phyloP scores from a whole-genome alignment of 495 filamentous ascomycete species.

The Astrothelium macrocarpum region DNA sequence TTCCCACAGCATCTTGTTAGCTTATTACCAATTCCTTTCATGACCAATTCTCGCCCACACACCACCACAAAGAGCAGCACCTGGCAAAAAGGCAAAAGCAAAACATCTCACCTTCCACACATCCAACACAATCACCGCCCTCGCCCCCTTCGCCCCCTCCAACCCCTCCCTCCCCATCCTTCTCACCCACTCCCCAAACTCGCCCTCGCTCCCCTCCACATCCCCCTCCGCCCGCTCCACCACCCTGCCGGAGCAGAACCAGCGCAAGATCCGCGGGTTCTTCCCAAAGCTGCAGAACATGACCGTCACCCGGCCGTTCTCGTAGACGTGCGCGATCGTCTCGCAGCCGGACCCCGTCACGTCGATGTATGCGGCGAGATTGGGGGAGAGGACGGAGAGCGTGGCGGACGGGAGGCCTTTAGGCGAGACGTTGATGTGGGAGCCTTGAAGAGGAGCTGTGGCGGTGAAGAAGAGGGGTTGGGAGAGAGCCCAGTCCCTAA shows the following conservation, averaged over 20 bases:
- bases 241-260: conserved; percentile 60
- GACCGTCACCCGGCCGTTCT: conserved; percentile 64
- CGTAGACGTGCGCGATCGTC: conserved; percentile 62
- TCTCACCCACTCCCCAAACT: conserved; percentile 41
- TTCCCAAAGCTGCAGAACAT: conserved; percentile 61
- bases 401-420: conserved; percentile 38
- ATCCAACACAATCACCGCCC: conserved; percentile 55
- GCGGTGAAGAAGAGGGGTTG: conserved; percentile 62
- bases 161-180: conserved; percentile 33
- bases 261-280: conserved; percentile 54
- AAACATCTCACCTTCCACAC: conserved; percentile 55
- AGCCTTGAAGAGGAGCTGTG: conserved; percentile 51
- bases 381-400: conserved; percentile 50
- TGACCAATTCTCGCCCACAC: neutral
- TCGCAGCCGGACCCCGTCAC: conserved; percentile 61
- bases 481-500: conserved; percentile 47
- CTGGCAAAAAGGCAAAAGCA: conserved; percentile 19
- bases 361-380: conserved; percentile 60
- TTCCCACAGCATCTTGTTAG: neutral
- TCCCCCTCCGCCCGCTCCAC: conserved; percentile 50
- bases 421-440: conserved; percentile 60
- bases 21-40: neutral
- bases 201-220: conserved; percentile 44
- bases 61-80: neutral
- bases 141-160: conserved; percentile 38